These are phyloP conservation scores for Fusarium pseudonygamai DNA, from an alignment of 2,329 filamentous ascomycete genomes.

Conservation along the genomic window DNA sequence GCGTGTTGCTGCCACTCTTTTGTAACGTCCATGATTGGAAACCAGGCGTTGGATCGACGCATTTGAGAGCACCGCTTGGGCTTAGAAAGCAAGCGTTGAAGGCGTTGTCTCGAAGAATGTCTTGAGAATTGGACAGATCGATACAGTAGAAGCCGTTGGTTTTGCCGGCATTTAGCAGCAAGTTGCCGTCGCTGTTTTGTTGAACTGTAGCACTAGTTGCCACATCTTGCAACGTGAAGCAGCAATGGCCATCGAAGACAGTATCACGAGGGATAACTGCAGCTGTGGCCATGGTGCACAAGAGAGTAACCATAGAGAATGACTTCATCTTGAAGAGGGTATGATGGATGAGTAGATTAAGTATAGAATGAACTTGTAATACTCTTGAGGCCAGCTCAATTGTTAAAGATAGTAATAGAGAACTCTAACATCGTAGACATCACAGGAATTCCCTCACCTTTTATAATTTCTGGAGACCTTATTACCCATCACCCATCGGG, in stretches of 20 bases:
- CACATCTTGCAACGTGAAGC: slow-evolving; percentile 46
- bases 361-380: background rate
- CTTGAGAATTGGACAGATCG: slow-evolving; percentile 35
- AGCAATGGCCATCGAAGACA: slow-evolving; percentile 42
- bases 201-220: slow-evolving; percentile 38
- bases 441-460: slow-evolving; percentile 14
- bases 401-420: background rate
- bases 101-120: slow-evolving; percentile 42
- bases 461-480: slow-evolving; percentile 12
- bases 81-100: slow-evolving; percentile 48
- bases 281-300: slow-evolving; percentile 32
- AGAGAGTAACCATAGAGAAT: slow-evolving; percentile 29
- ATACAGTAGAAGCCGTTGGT: slow-evolving; percentile 47
- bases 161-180: slow-evolving; percentile 41
- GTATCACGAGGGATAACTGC: slow-evolving; percentile 35
- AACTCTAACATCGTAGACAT: background rate
- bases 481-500: background rate
- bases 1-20: slow-evolving; percentile 25
- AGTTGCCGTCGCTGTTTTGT: slow-evolving; percentile 42
- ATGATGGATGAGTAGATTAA: background rate
- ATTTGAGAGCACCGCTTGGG: slow-evolving; percentile 42
- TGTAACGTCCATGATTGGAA: slow-evolving; percentile 43
- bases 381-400: slow-evolving; percentile 22
- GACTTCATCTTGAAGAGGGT: slow-evolving; percentile 34
- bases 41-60: slow-evolving; percentile 47